These are phyloP conservation scores for Eucalyptus regnans DNA, from an alignment of 345 rosid genomes.

Conservation along the genomic window DNA sequence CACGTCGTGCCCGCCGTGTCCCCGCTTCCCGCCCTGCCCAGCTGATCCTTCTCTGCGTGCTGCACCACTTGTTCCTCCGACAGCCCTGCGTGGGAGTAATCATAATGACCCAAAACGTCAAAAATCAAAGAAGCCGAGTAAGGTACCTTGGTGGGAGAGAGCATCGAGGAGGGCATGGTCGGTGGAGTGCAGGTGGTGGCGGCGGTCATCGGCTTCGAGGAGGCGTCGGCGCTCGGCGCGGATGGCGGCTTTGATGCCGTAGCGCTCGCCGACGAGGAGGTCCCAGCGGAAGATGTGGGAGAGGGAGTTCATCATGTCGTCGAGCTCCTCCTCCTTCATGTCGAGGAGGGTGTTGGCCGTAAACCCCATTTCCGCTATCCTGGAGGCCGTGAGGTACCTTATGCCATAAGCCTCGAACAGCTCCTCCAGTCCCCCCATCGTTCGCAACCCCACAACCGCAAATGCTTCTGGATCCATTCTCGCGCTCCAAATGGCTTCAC, in stretches of 20 bases:
- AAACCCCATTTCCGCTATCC: slow-evolving; percentile 91
- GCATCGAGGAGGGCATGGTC: slow-evolving; percentile 60
- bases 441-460: slow-evolving; percentile 31
- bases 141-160: slow-evolving; percentile 84
- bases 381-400: slow-evolving; percentile 74
- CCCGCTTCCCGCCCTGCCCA: slow-evolving; percentile 10
- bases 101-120: background rate
- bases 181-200: slow-evolving; percentile 35
- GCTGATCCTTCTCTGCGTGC: slow-evolving; percentile 55
- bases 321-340: slow-evolving; percentile 95
- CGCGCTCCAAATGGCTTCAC: background rate
- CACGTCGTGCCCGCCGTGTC: background rate
- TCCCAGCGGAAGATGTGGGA: slow-evolving; percentile 90
- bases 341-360: slow-evolving; percentile 84
- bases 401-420: slow-evolving; percentile 76
- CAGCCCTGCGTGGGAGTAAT: slow-evolving; percentile 27
- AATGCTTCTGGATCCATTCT: slow-evolving; percentile 78
- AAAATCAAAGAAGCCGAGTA: background rate
- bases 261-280: slow-evolving; percentile 86
- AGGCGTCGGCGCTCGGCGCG: slow-evolving; percentile 76
- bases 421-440: slow-evolving; percentile 63
- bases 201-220: slow-evolving; percentile 52
- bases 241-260: slow-evolving; percentile 89
- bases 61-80: slow-evolving; percentile 85
- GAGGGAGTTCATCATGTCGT: slow-evolving; percentile 95